Conservation (phyloP, 1,139 yeast genomes). For the Debaryomyces sp. region DNA sequence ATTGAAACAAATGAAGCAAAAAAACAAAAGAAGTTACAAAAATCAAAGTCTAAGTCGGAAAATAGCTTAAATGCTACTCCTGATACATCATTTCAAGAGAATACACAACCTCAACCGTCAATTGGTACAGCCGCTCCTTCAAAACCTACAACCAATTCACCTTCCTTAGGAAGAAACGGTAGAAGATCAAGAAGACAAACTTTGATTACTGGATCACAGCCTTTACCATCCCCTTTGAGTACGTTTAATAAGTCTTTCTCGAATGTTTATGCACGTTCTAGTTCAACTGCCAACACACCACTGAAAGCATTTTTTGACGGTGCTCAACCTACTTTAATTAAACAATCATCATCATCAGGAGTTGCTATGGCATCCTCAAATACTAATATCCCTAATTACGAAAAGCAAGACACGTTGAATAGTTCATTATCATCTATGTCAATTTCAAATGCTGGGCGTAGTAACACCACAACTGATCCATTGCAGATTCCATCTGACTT, state of each 20-base stretch:
- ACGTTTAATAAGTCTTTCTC: constrained; percentile 45
- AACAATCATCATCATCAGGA: constrained; percentile 1
- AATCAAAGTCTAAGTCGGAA: constrained; percentile 23
- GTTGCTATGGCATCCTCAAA: background rate
- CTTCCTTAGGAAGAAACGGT: constrained; percentile 48
- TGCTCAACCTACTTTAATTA: constrained; percentile 11
- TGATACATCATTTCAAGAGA: constrained; percentile 16
- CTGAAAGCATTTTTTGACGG: constrained; percentile 25
- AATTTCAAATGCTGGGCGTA: constrained; percentile 29
- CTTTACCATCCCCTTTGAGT: constrained; percentile 76
- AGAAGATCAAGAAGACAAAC: constrained; percentile 73
- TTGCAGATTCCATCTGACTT: constrained; percentile 25
- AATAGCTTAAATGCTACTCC: constrained; percentile 18
- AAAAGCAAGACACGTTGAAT: constrained; percentile 28
- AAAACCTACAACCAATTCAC: constrained; percentile 30
- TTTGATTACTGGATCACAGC: constrained; percentile 83
- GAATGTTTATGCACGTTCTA: constrained; percentile 41
- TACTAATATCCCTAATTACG: constrained; percentile 2
- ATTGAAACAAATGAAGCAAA: constrained; percentile 53
- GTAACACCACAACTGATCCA: constrained; percentile 25
- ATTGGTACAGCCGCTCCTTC: constrained; percentile 4
- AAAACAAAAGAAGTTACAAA: constrained; percentile 40
- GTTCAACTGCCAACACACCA: constrained; percentile 48
- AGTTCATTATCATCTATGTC: constrained; percentile 49
- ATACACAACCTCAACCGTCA: constrained; percentile 8